These are phyloP conservation scores for Sphagnum contortum DNA, from an alignment of 225 moss, liverwort and hornwort genomes.

Conservation along the genomic window DNA sequence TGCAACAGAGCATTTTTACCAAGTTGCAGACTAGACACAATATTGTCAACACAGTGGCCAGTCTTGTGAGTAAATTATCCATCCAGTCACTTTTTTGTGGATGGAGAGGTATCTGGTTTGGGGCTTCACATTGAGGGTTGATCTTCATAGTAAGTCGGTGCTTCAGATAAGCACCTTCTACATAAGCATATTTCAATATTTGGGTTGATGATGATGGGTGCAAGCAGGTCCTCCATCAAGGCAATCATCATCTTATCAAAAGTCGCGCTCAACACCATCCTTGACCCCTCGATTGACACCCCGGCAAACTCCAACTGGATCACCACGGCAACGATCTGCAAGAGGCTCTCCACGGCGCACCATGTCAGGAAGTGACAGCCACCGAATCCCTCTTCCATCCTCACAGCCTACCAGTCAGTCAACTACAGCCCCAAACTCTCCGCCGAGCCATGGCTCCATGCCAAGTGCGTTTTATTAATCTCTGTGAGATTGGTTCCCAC, in stretches of 20 bases:
- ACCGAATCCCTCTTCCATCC: constrained; percentile 54
- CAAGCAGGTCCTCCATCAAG: constrained; percentile 14
- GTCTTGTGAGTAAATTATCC: too few species aligned
- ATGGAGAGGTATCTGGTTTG: too few species aligned
- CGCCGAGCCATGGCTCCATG: constrained; percentile 56
- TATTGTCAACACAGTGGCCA: too few species aligned
- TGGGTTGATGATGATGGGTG: neutral
- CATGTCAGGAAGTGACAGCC: constrained; percentile 31
- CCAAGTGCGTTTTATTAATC: constrained; percentile 15
- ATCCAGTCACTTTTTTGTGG: too few species aligned
- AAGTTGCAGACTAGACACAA: too few species aligned
- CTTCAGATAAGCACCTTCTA: too few species aligned
- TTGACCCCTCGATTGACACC: constrained; percentile 44
- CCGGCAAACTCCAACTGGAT: constrained; percentile 49
- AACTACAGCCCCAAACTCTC: constrained; percentile 90
- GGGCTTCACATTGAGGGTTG: too few species aligned
- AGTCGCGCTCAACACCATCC: constrained; percentile 15
- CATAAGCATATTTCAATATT: neutral
- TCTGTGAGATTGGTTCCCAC: too few species aligned
- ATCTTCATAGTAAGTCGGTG: too few species aligned
- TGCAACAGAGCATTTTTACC: neutral
- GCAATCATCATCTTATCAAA: constrained; percentile 7
- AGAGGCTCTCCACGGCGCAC: constrained; percentile 59
- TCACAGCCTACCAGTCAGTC: constrained; percentile 72
- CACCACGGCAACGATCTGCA: constrained; percentile 54